Evolutionary conservation across 2,329 filamentous ascomycete genomes (phyloP).

Genomic region (Sporothrix mexicana): DNA sequence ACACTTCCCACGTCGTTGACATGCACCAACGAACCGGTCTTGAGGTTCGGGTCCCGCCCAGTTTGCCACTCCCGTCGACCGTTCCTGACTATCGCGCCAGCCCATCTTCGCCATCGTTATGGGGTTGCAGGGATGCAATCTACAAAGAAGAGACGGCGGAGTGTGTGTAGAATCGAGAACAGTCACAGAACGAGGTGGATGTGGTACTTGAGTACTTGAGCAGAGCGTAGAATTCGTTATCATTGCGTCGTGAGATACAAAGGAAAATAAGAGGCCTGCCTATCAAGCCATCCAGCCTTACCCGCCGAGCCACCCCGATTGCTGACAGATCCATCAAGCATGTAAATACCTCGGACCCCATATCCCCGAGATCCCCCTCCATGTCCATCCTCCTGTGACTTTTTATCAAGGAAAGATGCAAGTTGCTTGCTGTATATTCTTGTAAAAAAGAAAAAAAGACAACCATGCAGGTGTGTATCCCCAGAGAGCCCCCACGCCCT

Average conservation of each 20-base stretch:
- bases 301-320: neutral
- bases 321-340: too few relatives aligned
- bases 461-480: neutral
- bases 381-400: too few relatives aligned
- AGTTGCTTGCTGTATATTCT: slow-evolving; percentile 19
- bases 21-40: neutral
- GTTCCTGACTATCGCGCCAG: slow-evolving; percentile 16
- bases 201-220: neutral
- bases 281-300: neutral
- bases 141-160: neutral
- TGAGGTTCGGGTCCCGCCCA: neutral
- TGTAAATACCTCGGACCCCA: too few relatives aligned
- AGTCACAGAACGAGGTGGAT: neutral
- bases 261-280: neutral
- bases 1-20: neutral
- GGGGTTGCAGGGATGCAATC: slow-evolving; percentile 1
- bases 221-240: neutral
- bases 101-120: neutral
- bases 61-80: slow-evolving; percentile 9
- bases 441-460: neutral
- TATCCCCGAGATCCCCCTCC: too few relatives aligned
- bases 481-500: neutral
- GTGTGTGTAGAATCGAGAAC: too few relatives aligned
- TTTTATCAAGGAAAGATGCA: neutral
- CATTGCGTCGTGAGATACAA: slow-evolving; percentile 13